Evolutionary conservation across 1,139 yeast genomes (phyloP), one percentile per base, ranked within the genome.

Genomic region (Candida tropicalis): DNA sequence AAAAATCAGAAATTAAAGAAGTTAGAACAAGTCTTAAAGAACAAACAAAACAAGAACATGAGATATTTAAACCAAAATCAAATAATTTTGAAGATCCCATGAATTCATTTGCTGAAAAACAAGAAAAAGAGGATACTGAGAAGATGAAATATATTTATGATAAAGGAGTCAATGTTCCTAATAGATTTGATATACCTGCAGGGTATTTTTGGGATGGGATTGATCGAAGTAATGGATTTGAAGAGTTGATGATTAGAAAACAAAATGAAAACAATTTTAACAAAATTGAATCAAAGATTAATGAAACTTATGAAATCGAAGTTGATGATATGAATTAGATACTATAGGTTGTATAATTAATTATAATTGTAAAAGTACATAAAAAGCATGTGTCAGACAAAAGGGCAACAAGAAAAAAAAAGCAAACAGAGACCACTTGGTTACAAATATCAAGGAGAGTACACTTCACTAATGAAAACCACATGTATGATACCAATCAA

Each of bases 121-220:
- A 15, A 49, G 73, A n/a, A 79, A 78, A 2, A 53, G 82, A 43
- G 74, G 73, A 44, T 55, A 70, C 41, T 11, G 39, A 47, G 5
- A 27, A 40, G 15, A 52, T 58, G 2, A 48, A 54, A 16, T 58
- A 61, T 9, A 44, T 46, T 1, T 69, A 70, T 20, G 83, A 74
- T 49, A 68, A 72, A 15, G 81, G 87, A 0, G 54, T 72, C 0
- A 79, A 65, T 43, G 80, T 88, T 0, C 79, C 79, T 20, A 91
- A 91, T 57, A 63, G 98, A 48, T 91, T 88, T 62, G 77, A 77
- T 3, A 83, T 91, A 15, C 66, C 68, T 5, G 96, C 97, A 0
- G 97, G 98, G 0, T 70, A 73, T 51, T 70, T 88, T 44, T 91
- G 98, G 98, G 98, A 91, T 60, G 98, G 98, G 0, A 83, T 90